A percentile compares a stretch with the other conserved stretches of the same genome.
These are phyloP conservation scores for Cardiospermum halicacabum DNA, from an alignment of 345 rosid genomes.

Conservation along the genomic window DNA sequence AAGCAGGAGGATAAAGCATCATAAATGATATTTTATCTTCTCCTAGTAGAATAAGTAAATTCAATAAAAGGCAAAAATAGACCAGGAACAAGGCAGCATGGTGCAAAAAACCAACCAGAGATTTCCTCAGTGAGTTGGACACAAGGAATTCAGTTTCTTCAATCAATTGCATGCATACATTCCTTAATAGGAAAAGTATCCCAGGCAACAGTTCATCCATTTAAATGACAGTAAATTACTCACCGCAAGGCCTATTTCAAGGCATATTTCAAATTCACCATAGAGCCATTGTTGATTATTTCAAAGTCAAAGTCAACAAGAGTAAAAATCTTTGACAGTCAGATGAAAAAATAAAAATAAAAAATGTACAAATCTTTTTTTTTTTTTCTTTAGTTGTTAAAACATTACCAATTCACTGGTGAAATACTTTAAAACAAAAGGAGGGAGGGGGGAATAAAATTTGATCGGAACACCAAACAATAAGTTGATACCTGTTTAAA, in stretches of 20 bases:
- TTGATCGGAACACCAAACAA: neutral
- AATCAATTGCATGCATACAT: neutral
- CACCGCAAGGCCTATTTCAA: neutral
- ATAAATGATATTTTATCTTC: neutral
- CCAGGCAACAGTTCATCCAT: neutral
- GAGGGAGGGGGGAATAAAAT: neutral
- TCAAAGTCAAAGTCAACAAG: neutral
- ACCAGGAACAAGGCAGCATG: neutral
- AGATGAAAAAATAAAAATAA: neutral
- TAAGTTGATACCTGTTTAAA: constrained; percentile 72
- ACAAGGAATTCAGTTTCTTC: neutral
- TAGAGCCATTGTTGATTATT: neutral
- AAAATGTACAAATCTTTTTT: neutral
- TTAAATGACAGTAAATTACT: neutral
- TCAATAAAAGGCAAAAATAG: neutral
- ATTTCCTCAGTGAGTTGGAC: neutral
- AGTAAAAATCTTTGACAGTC: neutral
- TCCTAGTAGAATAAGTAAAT: neutral
- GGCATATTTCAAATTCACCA: neutral
- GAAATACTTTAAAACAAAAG: neutral
- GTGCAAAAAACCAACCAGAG: neutral
- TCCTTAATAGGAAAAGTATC: neutral
- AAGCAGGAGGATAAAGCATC: neutral
- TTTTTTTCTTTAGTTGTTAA: neutral
- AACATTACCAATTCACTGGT: neutral